A percentile compares a stretch with the other conserved stretches of the same genome.
These are phyloP conservation scores for Boletellus deceptivus DNA, from an alignment of 1,284 basidiomycete species.

Conservation along the genomic window DNA sequence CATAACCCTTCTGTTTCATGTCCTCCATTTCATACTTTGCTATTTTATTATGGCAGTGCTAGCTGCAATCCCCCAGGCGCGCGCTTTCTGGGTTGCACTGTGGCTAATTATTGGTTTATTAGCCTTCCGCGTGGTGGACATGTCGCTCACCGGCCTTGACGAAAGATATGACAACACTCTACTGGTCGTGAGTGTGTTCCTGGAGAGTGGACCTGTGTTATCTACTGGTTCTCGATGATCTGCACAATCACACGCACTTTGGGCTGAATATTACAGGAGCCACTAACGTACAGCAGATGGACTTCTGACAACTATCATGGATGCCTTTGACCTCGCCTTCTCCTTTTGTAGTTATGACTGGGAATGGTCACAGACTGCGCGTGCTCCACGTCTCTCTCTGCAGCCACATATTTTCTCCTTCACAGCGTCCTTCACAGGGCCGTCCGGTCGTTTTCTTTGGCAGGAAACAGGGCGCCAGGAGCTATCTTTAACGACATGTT, in stretches of 20 bases:
- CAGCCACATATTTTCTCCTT: conserved; percentile 37
- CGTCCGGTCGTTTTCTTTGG: conserved; percentile 40
- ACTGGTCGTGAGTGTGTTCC: background rate
- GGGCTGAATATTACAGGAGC: conserved; percentile 16
- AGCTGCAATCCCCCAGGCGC: conserved; percentile 44
- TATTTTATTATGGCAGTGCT: conserved; percentile 49
- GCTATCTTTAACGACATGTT: conserved; percentile 49
- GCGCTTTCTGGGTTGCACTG: conserved; percentile 40
- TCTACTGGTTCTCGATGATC: conserved; percentile 13
- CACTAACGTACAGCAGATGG: conserved; percentile 2
- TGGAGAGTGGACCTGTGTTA: background rate
- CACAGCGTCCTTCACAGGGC: conserved; percentile 42
- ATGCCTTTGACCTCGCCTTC: conserved; percentile 46
- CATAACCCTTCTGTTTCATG: conserved; percentile 8
- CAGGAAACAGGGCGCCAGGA: conserved; percentile 33
- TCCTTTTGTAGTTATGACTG: conserved; percentile 54
- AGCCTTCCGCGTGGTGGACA: conserved; percentile 43
- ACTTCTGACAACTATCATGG: conserved; percentile 20
- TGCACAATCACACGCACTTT: conserved; percentile 13
- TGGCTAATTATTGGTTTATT: conserved; percentile 43
- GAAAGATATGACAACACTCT: conserved; percentile 35
- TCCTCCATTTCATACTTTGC: conserved; percentile 41
- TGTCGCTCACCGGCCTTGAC: conserved; percentile 35
- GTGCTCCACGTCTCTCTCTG: conserved; percentile 38
- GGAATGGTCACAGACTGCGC: conserved; percentile 37